Conservation (phyloP, 139 green algal genomes). For the Chlorella vulgaris region DNA sequence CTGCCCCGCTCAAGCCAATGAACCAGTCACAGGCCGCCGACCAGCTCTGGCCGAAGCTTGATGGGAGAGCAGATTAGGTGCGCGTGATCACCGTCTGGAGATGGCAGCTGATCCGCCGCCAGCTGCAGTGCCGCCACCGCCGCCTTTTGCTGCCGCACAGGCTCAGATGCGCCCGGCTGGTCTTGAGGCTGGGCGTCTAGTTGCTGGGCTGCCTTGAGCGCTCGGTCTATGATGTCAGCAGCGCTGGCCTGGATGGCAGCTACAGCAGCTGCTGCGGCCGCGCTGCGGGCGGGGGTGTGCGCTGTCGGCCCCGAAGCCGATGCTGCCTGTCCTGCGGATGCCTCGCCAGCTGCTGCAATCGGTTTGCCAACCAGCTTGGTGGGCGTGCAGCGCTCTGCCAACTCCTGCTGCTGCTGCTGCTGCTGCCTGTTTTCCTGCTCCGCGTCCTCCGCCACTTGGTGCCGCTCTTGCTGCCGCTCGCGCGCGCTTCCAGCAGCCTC, state of each 20-base stretch:
- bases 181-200: not conserved
- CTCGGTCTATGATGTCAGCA: slow-evolving; percentile 11
- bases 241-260: slow-evolving; percentile 19
- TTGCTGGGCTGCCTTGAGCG: slow-evolving; percentile 8
- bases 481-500: not conserved
- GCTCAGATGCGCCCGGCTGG: not conserved
- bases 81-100: not conserved
- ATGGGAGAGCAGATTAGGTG: slow-evolving; percentile 28
- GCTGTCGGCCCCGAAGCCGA: too few relatives aligned
- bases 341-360: not conserved
- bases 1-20: too few relatives aligned
- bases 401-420: not conserved
- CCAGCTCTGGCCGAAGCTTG: slow-evolving; percentile 19
- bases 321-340: not conserved
- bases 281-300: not conserved
- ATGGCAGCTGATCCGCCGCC: slow-evolving; percentile 11
- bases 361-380: too few relatives aligned
- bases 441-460: too few relatives aligned
- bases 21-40: too few relatives aligned
- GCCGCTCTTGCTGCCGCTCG: not conserved
- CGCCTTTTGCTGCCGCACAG: not conserved
- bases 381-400: too few relatives aligned
- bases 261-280: slow-evolving; percentile 11
- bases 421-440: not conserved
- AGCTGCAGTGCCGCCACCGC: not conserved